A percentile compares a stretch with the other conserved stretches of the same genome.
Conservation (phyloP, 192 early-diverging fungal species). For the Coemansia sp. region DNA sequence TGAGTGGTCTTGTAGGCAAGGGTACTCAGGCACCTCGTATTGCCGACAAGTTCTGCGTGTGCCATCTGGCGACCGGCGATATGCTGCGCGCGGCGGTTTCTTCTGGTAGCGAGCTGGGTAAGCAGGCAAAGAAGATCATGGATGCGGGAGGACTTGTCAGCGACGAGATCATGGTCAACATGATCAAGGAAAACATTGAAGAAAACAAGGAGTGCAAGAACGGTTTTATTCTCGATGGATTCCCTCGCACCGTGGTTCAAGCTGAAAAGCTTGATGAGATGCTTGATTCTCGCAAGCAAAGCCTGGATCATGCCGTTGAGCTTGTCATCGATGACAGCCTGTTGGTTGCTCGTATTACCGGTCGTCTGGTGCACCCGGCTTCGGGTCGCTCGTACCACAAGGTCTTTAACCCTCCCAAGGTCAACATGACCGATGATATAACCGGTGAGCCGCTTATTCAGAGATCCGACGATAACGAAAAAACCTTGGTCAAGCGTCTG, state of each 20-base stretch:
- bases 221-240: slow-evolving; percentile 99
- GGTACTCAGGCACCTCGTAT: slow-evolving; percentile 95
- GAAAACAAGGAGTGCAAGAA: slow-evolving; percentile 94
- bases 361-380: slow-evolving; percentile 90
- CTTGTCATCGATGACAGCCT: slow-evolving; percentile 91
- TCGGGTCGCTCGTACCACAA: slow-evolving; percentile 97
- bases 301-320: slow-evolving; percentile 88
- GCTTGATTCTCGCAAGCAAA: slow-evolving; percentile 77
- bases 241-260: slow-evolving; percentile 97
- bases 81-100: slow-evolving; percentile 97
- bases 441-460: slow-evolving; percentile 98
- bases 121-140: slow-evolving; percentile 99
- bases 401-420: slow-evolving; percentile 95
- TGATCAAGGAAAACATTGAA: slow-evolving; percentile 96
- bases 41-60: slow-evolving; percentile 93
- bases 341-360: slow-evolving; percentile 94
- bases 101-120: slow-evolving; percentile 87
- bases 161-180: slow-evolving; percentile 97
- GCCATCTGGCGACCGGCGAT: slow-evolving; percentile 98
- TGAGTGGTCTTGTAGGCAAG: slow-evolving; percentile 67
- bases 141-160: slow-evolving; percentile 95
- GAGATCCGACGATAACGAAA: slow-evolving; percentile 96
- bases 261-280: slow-evolving; percentile 98
- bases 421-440: slow-evolving; percentile 84
- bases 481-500: slow-evolving; percentile 89